A percentile compares a stretch with the other conserved stretches of the same genome.
phyloP scores from a whole-genome alignment of 305 asterid genomes.

The Fraxinus greggii region DNA sequence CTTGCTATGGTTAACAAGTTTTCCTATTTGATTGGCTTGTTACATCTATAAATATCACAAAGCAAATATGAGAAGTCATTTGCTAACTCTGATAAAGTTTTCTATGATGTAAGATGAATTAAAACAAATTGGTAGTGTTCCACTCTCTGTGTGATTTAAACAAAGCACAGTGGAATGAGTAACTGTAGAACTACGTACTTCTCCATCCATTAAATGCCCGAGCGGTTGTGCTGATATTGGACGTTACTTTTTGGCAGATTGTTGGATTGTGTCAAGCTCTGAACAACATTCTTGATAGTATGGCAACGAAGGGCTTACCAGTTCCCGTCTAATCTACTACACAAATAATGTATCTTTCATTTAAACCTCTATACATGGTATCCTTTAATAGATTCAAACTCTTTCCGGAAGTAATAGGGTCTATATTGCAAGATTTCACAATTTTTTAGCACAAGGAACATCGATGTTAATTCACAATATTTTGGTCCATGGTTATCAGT shows the following conservation, averaged over 20 bases:
- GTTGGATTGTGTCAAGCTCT: constrained; percentile 92
- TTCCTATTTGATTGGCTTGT: neutral
- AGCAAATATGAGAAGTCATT: neutral
- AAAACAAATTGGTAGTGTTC: neutral
- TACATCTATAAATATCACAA: neutral
- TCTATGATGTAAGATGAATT: neutral
- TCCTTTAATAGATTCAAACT: neutral
- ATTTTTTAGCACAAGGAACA: neutral
- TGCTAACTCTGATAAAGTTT: neutral
- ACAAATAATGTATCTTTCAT: neutral
- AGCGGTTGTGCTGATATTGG: constrained; percentile 12
- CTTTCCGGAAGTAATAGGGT: neutral
- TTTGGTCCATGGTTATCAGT: neutral
- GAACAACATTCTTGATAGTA: constrained; percentile 83
- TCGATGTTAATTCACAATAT: neutral
- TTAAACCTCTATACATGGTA: neutral
- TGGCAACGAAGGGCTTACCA: constrained; percentile 91
- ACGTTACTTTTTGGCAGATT: constrained; percentile 41
- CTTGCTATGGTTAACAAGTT: constrained; percentile 1
- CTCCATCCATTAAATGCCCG: neutral
- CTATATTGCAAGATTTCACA: neutral
- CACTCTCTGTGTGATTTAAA: neutral
- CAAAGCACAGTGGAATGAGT: neutral
- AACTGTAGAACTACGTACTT: neutral
- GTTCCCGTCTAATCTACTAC: constrained; percentile 54